These are phyloP conservation scores for Backusella macrospora DNA, from an alignment of 192 early-diverging fungal genomes.

Conservation along the genomic window DNA sequence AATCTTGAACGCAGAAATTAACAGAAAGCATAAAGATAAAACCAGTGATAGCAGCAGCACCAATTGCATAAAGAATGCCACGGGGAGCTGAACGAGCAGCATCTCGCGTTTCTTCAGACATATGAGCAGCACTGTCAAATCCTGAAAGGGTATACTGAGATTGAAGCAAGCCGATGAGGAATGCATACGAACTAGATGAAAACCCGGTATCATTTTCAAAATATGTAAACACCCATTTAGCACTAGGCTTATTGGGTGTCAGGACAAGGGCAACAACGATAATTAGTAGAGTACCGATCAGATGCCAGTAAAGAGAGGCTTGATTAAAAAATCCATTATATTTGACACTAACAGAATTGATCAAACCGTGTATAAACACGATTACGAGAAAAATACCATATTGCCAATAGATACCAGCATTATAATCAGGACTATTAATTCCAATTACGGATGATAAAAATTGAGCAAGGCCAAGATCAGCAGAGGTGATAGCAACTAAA, in stretches of 20 bases:
- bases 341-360: constrained; percentile 56
- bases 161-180: constrained; percentile 54
- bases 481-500: constrained; percentile 50
- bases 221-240: constrained; percentile 51
- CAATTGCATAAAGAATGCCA: constrained; percentile 54
- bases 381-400: constrained; percentile 57
- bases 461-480: constrained; percentile 53
- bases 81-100: constrained; percentile 49
- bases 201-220: constrained; percentile 62
- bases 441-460: constrained; percentile 48
- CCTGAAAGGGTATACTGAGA: constrained; percentile 62
- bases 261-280: constrained; percentile 48
- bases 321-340: constrained; percentile 57
- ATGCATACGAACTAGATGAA: constrained; percentile 49
- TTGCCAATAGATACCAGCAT: constrained; percentile 46
- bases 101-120: constrained; percentile 58
- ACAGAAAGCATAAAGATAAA: constrained; percentile 55
- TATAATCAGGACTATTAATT: constrained; percentile 33
- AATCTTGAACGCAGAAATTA: constrained; percentile 52
- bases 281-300: constrained; percentile 51
- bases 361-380: constrained; percentile 50
- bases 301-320: constrained; percentile 43
- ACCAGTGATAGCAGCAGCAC: constrained; percentile 45
- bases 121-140: constrained; percentile 50
- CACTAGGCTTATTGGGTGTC: constrained; percentile 48